phyloP scores from a whole-genome alignment of 441 rosid genomes.

The Mallotus repandus region DNA sequence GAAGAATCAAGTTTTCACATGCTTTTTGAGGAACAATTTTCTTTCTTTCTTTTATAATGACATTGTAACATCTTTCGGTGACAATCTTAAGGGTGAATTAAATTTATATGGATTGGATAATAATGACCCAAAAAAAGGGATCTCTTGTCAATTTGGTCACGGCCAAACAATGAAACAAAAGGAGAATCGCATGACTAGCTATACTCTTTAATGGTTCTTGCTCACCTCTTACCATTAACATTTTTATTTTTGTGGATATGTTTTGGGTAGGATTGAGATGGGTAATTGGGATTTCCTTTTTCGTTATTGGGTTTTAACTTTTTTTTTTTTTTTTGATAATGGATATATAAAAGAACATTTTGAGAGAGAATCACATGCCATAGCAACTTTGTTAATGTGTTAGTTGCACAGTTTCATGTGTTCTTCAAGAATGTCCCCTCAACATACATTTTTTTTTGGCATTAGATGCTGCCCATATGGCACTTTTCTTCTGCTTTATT shows the following conservation, averaged over 20 bases:
- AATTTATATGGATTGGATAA: neutral
- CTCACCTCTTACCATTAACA: neutral
- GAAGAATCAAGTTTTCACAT: slow-evolving; percentile 35
- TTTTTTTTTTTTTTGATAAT: too few species aligned
- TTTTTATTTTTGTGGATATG: neutral
- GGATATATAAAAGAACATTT: too few species aligned
- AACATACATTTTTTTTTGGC: neutral
- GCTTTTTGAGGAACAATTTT: slow-evolving; percentile 19
- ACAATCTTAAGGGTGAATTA: slow-evolving; percentile 16
- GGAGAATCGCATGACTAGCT: slow-evolving; percentile 33
- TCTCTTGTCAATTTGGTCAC: slow-evolving; percentile 31
- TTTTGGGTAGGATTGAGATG: slow-evolving; percentile 11
- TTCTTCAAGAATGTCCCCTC: neutral
- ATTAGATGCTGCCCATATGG: neutral
- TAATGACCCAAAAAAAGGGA: neutral
- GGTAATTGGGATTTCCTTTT: neutral
- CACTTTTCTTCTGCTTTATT: too few species aligned
- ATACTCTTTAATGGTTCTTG: neutral
- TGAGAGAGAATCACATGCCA: too few species aligned
- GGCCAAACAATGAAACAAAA: slow-evolving; percentile 14
- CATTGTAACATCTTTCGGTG: slow-evolving; percentile 30
- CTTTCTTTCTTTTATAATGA: neutral
- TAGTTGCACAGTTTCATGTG: neutral
- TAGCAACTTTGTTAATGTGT: neutral
- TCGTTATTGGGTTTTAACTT: too few species aligned